Evolutionary conservation across 148 eudicot species (phyloP).

Genomic region (Rhododendron molle): DNA sequence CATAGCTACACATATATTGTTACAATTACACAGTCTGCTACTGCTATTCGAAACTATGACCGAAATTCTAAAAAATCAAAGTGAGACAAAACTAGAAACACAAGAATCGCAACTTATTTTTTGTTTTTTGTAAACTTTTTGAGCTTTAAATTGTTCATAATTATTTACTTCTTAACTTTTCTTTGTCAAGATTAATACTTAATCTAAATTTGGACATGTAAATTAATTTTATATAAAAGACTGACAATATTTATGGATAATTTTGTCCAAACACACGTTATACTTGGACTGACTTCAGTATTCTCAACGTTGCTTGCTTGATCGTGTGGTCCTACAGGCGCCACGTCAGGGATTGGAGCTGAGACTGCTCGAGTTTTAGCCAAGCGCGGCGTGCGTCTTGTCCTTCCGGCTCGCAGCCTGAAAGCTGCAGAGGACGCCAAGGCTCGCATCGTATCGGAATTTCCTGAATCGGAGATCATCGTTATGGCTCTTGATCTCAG

Average conservation of each 20-base stretch:
- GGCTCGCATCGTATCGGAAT: slow-evolving; percentile 58
- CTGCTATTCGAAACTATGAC: too few relatives aligned
- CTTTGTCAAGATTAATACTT: background rate
- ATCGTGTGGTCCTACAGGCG: slow-evolving; percentile 37
- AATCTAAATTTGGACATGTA: background rate
- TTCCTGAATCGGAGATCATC: slow-evolving; percentile 49
- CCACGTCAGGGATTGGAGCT: slow-evolving; percentile 96
- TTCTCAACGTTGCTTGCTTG: background rate
- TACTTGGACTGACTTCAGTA: background rate
- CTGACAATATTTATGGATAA: background rate
- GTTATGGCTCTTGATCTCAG: slow-evolving; percentile 91
- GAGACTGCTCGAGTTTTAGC: slow-evolving; percentile 91
- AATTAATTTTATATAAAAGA: background rate
- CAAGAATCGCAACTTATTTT: background rate
- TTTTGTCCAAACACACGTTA: background rate
- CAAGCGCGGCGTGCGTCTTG: slow-evolving; percentile 62
- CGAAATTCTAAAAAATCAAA: background rate
- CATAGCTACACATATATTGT: too few relatives aligned
- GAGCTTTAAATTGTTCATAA: background rate
- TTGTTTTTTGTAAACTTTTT: background rate
- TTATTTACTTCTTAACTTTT: background rate
- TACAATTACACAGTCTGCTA: too few relatives aligned
- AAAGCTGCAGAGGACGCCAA: slow-evolving; percentile 79
- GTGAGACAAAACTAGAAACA: background rate
- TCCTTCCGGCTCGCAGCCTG: slow-evolving; percentile 66